phyloP scores from a whole-genome alignment of 2,329 filamentous ascomycete genomes.

The Penicillium sp. region DNA sequence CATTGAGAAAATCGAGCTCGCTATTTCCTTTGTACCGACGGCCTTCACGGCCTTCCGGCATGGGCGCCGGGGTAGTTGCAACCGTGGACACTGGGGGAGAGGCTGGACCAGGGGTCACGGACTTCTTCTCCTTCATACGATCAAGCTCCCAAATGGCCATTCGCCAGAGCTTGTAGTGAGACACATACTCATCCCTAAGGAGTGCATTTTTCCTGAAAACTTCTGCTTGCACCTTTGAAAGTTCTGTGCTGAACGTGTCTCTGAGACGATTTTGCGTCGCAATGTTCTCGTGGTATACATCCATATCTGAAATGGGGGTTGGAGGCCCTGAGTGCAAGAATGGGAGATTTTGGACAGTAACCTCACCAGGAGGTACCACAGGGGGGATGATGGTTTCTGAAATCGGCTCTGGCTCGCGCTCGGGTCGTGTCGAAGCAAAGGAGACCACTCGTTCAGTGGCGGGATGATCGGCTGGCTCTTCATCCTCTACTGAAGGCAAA shows the following conservation, averaged over 20 bases:
- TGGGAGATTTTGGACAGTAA: slow-evolving; percentile 39
- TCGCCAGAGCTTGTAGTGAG: slow-evolving; percentile 40
- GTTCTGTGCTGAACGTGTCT: slow-evolving; percentile 30
- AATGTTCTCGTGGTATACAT: slow-evolving; percentile 37
- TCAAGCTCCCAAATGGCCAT: slow-evolving; percentile 37
- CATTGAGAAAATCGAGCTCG: slow-evolving; percentile 43
- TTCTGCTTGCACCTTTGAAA: slow-evolving; percentile 34
- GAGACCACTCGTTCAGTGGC: slow-evolving; percentile 10
- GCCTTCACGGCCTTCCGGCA: slow-evolving; percentile 31
- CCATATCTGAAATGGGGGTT: slow-evolving; percentile 39
- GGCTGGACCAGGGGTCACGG: slow-evolving; percentile 30
- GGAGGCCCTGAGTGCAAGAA: slow-evolving; percentile 38
- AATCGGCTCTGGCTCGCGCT: slow-evolving; percentile 4
- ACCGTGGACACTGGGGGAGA: slow-evolving; percentile 29
- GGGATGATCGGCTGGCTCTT: neutral
- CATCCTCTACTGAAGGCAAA: slow-evolving; percentile 12
- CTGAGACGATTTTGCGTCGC: slow-evolving; percentile 33
- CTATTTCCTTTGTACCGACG: slow-evolving; percentile 42
- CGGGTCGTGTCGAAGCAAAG: slow-evolving; percentile 6
- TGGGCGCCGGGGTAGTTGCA: slow-evolving; percentile 25
- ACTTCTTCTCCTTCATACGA: slow-evolving; percentile 32
- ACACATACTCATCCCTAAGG: slow-evolving; percentile 35
- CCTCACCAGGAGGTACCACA: slow-evolving; percentile 15
- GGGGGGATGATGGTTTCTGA: slow-evolving; percentile 7
- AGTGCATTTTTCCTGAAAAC: slow-evolving; percentile 34